Evolutionary conservation across 495 filamentous ascomycete genomes (phyloP).

Genomic region (Aspergillus biplanus): DNA sequence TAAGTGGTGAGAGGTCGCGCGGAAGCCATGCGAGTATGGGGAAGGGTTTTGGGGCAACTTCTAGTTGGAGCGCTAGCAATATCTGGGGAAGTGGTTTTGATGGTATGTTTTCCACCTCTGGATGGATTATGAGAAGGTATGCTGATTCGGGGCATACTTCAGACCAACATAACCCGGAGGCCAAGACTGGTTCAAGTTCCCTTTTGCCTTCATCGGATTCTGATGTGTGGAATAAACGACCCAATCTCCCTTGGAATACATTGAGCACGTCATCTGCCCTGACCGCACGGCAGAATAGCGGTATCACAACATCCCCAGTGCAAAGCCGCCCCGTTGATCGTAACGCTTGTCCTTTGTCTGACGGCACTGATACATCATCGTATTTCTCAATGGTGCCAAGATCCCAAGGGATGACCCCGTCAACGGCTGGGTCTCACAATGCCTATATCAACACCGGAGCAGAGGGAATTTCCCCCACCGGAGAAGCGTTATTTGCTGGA

Average conservation of each 20-base stretch:
- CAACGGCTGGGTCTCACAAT: slow-evolving; percentile 33
- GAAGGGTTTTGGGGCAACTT: slow-evolving; percentile 49
- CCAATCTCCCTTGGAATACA: slow-evolving; percentile 58
- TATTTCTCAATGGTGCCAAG: slow-evolving; percentile 46
- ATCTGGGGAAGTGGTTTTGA: slow-evolving; percentile 67
- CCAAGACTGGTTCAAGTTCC: slow-evolving; percentile 65
- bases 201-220: slow-evolving; percentile 67
- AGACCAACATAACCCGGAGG: slow-evolving; percentile 40
- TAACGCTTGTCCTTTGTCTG: slow-evolving; percentile 40
- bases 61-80: slow-evolving; percentile 54
- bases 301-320: slow-evolving; percentile 53
- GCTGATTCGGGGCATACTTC: slow-evolving; percentile 1
- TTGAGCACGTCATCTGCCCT: slow-evolving; percentile 50
- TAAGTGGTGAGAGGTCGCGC: slow-evolving; percentile 44
- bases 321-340: slow-evolving; percentile 50
- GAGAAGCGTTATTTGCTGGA: slow-evolving; percentile 36
- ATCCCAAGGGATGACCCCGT: slow-evolving; percentile 32
- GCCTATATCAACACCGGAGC: slow-evolving; percentile 38
- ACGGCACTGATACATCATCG: slow-evolving; percentile 40
- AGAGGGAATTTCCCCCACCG: slow-evolving; percentile 41
- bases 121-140: neutral
- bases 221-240: slow-evolving; percentile 55
- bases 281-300: slow-evolving; percentile 45
- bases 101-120: slow-evolving; percentile 26
- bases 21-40: slow-evolving; percentile 44